Evolutionary conservation across 768 basidiomycete genomes (phyloP).

Genomic region (Kwoniella europaea): DNA sequence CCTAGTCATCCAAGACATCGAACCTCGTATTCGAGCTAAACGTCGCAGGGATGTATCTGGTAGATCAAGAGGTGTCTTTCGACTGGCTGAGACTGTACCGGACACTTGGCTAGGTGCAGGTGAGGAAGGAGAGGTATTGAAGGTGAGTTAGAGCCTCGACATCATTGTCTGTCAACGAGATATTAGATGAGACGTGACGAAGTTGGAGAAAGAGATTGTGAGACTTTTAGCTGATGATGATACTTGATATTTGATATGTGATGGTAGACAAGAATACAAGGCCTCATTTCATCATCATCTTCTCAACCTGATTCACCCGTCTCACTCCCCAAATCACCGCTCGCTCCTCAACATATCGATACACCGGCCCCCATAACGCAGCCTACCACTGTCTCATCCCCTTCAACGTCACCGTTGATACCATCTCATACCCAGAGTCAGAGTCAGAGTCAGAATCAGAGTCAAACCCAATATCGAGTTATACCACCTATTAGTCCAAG

Average conservation of each 20-base stretch:
- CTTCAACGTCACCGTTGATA: background rate
- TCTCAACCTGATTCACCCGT: slow-evolving; percentile 17
- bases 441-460: background rate
- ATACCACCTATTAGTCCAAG: slow-evolving; percentile 31
- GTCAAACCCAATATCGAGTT: slow-evolving; percentile 32
- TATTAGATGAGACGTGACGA: too few species aligned
- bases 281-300: slow-evolving; percentile 19
- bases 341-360: slow-evolving; percentile 12
- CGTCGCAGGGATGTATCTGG: slow-evolving; percentile 31
- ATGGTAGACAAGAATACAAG: slow-evolving; percentile 15
- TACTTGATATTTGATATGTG: too few species aligned
- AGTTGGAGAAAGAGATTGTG: background rate
- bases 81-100: slow-evolving; percentile 57
- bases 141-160: slow-evolving; percentile 30
- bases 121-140: slow-evolving; percentile 52
- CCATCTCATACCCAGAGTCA: too few species aligned
- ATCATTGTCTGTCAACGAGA: too few species aligned
- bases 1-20: slow-evolving; percentile 54
- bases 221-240: background rate
- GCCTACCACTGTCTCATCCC: background rate
- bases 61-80: slow-evolving; percentile 51
- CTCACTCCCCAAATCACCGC: slow-evolving; percentile 2
- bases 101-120: slow-evolving; percentile 54
- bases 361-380: too few species aligned
- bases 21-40: slow-evolving; percentile 35